These are phyloP conservation scores for Pichiaceae sp. DNA, from an alignment of 1,139 yeast species.

Conservation along the genomic window DNA sequence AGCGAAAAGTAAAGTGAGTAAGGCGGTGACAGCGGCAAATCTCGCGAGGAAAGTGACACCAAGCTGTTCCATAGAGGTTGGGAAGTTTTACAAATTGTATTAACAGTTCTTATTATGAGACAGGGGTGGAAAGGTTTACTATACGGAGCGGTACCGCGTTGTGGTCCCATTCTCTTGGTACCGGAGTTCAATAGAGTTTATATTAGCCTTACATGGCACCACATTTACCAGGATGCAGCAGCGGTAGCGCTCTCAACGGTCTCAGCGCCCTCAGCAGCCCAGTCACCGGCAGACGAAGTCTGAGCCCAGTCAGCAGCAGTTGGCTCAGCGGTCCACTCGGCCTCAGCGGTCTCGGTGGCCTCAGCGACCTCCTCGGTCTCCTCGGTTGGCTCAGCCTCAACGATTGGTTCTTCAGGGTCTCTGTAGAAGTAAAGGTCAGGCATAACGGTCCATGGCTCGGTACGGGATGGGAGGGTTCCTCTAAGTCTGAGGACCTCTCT, in stretches of 20 bases:
- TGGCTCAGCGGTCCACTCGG: slow-evolving; percentile 36
- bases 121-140: too few relatives aligned
- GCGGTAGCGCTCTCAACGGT: slow-evolving; percentile 22
- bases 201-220: slow-evolving; percentile 1
- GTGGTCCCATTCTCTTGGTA: too few relatives aligned
- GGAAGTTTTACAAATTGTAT: too few relatives aligned
- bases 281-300: slow-evolving; percentile 40
- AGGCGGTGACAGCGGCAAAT: neutral
- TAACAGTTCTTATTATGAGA: too few relatives aligned
- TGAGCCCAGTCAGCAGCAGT: slow-evolving; percentile 37
- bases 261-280: slow-evolving; percentile 62
- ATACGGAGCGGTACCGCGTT: too few relatives aligned
- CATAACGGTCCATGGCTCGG: slow-evolving; percentile 98
- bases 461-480: slow-evolving; percentile 96
- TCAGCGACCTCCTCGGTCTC: slow-evolving; percentile 58
- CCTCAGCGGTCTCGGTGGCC: slow-evolving; percentile 53
- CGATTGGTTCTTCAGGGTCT: slow-evolving; percentile 99
- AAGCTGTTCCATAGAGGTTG: too few relatives aligned
- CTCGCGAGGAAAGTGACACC: too few relatives aligned
- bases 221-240: slow-evolving; percentile 23
- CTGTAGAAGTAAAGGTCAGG: slow-evolving; percentile 99
- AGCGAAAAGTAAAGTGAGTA: neutral
- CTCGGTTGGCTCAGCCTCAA: slow-evolving; percentile 53
- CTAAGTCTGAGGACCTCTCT: slow-evolving; percentile 99
- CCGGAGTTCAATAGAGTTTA: neutral